Conservation (phyloP, 2,329 filamentous ascomycete species). For the Orbilia quercus region DNA sequence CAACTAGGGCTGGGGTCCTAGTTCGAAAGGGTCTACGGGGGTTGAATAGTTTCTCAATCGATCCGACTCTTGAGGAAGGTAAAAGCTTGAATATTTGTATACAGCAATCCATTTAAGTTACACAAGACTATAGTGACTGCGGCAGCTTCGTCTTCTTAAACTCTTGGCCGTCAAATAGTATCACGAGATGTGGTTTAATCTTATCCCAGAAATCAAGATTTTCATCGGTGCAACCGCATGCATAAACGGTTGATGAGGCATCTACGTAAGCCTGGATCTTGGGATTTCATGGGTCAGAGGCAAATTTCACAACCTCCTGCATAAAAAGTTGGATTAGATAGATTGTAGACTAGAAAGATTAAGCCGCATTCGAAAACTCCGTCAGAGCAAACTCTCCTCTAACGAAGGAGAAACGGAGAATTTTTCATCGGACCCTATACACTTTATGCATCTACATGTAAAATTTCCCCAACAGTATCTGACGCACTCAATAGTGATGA, state of each 20-base stretch:
- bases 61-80: conserved; percentile 38
- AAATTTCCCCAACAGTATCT: not conserved
- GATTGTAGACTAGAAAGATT: not conserved
- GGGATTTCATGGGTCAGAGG: not conserved
- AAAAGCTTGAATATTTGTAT: not conserved
- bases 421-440: not conserved
- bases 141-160: not conserved
- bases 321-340: not conserved
- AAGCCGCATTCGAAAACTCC: not conserved
- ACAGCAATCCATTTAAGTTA: conserved; percentile 1
- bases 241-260: not conserved
- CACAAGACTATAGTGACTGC: not conserved
- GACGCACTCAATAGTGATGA: not conserved
- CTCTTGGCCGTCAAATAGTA: not conserved
- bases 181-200: not conserved
- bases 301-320: not conserved
- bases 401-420: conserved; percentile 6
- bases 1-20: not conserved
- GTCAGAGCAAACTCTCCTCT: not conserved
- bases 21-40: not conserved
- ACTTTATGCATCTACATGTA: conserved; percentile 1
- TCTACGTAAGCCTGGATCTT: not conserved
- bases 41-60: conserved; percentile 24
- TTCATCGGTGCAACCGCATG: not conserved
- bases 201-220: conserved; percentile 3